These are phyloP conservation scores for Crithidia thermophila DNA, from an alignment of 208 protist genomes.

Conservation along the genomic window DNA sequence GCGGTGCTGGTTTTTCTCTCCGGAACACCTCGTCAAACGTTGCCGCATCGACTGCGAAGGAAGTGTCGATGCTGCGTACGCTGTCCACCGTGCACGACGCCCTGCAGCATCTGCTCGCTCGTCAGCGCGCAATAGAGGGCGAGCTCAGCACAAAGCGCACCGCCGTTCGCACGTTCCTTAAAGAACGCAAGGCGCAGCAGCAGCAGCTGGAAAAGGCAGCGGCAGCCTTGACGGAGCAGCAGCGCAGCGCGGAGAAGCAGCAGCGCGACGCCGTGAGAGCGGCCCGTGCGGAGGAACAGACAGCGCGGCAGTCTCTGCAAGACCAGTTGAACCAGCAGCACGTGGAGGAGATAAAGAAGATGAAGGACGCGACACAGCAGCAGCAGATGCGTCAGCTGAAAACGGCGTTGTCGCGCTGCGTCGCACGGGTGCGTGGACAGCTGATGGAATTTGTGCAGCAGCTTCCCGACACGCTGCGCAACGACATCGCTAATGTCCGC, in stretches of 20 bases:
- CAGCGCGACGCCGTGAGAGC: background rate
- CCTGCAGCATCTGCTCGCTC: constrained; percentile 4
- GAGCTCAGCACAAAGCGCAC: constrained; percentile 20
- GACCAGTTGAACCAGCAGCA: background rate
- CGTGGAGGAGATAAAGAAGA: background rate
- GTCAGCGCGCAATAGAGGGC: background rate
- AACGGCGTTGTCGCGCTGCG: constrained; percentile 7
- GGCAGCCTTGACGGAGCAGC: constrained; percentile 16
- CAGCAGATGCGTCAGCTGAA: constrained; percentile 12
- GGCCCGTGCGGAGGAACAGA: constrained; percentile 13
- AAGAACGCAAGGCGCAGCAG: constrained; percentile 29
- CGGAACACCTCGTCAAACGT: no score
- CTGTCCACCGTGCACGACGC: constrained; percentile 12
- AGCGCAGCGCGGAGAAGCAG: constrained; percentile 10
- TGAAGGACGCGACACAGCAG: background rate
- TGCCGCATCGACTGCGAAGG: background rate
- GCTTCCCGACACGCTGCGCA: constrained; percentile 9
- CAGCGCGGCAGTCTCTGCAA: constrained; percentile 7
- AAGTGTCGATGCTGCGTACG: background rate
- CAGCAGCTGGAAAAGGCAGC: constrained; percentile 10
- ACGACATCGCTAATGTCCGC: background rate
- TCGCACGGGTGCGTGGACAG: constrained; percentile 2
- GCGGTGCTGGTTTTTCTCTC: background rate
- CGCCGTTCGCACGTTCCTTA: constrained; percentile 25
- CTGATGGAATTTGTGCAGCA: constrained; percentile 15